Percentiles rank a stretch among this genome's conserved stretches.
Conservation (phyloP, 805 yeast species). For the Wickerhamomyces strasburgensis region DNA sequence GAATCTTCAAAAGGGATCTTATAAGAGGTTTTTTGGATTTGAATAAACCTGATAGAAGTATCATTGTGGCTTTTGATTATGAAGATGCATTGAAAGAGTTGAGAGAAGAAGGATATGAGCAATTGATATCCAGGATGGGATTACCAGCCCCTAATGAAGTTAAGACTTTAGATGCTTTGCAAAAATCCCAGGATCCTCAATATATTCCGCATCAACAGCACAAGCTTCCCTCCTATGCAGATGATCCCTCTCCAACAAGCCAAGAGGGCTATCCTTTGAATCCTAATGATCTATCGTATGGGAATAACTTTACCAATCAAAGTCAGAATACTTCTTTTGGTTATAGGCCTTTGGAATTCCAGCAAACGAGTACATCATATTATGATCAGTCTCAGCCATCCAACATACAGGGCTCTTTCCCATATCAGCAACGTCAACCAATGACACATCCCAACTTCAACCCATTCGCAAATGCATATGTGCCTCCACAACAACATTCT, state of each 20-base stretch:
- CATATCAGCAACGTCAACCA: neutral
- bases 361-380: neutral
- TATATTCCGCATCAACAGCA: too few relatives aligned
- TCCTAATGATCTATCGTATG: too few relatives aligned
- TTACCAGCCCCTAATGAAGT: conserved; percentile 18
- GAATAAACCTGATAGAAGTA: conserved; percentile 22
- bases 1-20: conserved; percentile 48
- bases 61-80: conserved; percentile 30
- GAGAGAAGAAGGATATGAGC: conserved; percentile 13
- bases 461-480: neutral
- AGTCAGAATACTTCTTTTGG: neutral
- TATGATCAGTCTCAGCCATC: neutral
- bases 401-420: neutral
- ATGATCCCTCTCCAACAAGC: too few relatives aligned
- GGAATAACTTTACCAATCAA: too few relatives aligned
- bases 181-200: too few relatives aligned
- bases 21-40: conserved; percentile 43
- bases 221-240: too few relatives aligned
- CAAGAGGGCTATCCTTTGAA: too few relatives aligned
- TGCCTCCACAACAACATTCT: conserved; percentile 1
- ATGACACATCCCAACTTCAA: neutral
- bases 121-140: conserved; percentile 10
- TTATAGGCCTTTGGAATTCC: neutral
- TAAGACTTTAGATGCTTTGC: conserved; percentile 2
- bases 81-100: conserved; percentile 15